These are phyloP conservation scores for Epichloe hybrida DNA, from an alignment of 2,329 filamentous ascomycete species.

Conservation along the genomic window DNA sequence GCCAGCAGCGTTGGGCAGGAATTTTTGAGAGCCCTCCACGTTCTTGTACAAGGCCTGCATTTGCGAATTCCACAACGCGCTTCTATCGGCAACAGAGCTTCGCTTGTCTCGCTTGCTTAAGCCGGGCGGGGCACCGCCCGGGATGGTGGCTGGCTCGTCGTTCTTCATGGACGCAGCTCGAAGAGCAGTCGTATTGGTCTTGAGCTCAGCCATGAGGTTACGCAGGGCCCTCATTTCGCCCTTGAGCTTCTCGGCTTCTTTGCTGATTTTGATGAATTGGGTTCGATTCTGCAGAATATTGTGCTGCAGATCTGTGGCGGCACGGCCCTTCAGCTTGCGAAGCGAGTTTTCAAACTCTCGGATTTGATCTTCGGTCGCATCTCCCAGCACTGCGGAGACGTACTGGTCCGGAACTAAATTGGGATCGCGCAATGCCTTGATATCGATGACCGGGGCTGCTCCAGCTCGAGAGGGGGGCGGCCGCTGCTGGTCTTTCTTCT, in stretches of 20 bases:
- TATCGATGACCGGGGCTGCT: conserved; percentile 55
- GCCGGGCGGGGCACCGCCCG: conserved; percentile 38
- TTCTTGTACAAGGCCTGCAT: conserved; percentile 79
- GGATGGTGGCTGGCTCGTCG: conserved; percentile 32
- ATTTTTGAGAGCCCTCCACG: conserved; percentile 96
- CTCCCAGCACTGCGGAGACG: conserved; percentile 58
- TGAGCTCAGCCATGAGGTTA: conserved; percentile 86
- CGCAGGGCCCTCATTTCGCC: conserved; percentile 85
- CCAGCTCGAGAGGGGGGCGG: conserved; percentile 42
- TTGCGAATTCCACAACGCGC: conserved; percentile 54
- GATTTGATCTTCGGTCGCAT: conserved; percentile 81
- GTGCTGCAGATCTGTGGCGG: conserved; percentile 75
- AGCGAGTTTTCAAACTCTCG: conserved; percentile 66
- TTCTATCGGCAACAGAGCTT: conserved; percentile 68
- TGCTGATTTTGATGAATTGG: conserved; percentile 98
- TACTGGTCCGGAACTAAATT: conserved; percentile 69
- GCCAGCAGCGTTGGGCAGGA: conserved; percentile 78
- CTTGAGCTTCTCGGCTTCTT: conserved; percentile 96
- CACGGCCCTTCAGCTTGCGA: conserved; percentile 62
- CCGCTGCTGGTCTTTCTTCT: conserved; percentile 33
- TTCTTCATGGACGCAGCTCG: conserved; percentile 42
- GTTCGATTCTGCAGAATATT: conserved; percentile 95
- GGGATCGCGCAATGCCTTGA: conserved; percentile 67
- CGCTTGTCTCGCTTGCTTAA: conserved; percentile 66
- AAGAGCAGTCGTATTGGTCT: conserved; percentile 56